These are phyloP conservation scores for Scleroderma bovista DNA, from an alignment of 768 basidiomycete genomes.

Conservation along the genomic window DNA sequence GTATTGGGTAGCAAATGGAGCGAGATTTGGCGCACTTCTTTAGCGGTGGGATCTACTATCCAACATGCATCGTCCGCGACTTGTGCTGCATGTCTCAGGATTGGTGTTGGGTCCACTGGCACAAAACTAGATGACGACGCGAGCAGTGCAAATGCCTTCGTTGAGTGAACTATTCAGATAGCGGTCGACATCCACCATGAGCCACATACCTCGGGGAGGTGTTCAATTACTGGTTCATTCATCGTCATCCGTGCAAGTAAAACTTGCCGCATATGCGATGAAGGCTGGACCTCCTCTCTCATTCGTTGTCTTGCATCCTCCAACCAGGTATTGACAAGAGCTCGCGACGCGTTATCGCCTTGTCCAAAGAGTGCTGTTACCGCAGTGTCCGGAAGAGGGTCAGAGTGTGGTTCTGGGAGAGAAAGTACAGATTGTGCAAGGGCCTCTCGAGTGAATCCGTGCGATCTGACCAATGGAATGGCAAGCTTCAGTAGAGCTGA, in stretches of 20 bases:
- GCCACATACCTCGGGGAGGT: constrained; percentile 60
- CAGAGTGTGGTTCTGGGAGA: constrained; percentile 42
- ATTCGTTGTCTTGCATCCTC: constrained; percentile 58
- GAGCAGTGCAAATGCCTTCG: constrained; percentile 71
- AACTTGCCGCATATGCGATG: constrained; percentile 38
- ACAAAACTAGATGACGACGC: constrained; percentile 45
- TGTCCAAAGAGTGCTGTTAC: constrained; percentile 69
- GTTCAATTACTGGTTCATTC: constrained; percentile 60
- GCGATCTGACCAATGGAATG: constrained; percentile 53
- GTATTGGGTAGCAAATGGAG: neutral
- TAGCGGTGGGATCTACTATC: constrained; percentile 44
- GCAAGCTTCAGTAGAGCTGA: constrained; percentile 52
- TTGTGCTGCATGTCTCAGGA: constrained; percentile 50
- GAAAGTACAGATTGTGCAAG: constrained; percentile 59
- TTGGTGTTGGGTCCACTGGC: constrained; percentile 55
- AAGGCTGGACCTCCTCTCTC: constrained; percentile 15
- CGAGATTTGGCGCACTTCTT: constrained; percentile 44
- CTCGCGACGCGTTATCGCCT: constrained; percentile 59
- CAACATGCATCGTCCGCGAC: constrained; percentile 72
- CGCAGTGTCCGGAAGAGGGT: constrained; percentile 64
- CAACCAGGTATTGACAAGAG: constrained; percentile 70
- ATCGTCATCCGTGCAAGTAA: constrained; percentile 52
- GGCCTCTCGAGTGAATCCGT: constrained; percentile 73
- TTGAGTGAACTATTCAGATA: neutral
- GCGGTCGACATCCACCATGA: neutral